Percentiles rank a stretch among this genome's conserved stretches.
Conservation (phyloP, 805 yeast genomes). For the Hyphopichia homilentoma region DNA sequence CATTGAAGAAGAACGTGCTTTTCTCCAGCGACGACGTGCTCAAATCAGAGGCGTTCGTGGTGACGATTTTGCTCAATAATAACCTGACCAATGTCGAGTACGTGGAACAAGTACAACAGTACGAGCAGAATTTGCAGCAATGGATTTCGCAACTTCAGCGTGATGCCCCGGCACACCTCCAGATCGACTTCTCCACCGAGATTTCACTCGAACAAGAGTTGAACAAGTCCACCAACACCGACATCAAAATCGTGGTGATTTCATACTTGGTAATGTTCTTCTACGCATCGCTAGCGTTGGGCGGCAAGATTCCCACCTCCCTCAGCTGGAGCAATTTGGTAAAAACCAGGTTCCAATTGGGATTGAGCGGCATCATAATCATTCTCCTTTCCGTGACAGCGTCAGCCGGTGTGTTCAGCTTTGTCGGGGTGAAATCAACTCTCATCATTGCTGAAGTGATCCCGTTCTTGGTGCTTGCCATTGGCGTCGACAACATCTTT, state of each 20-base stretch:
- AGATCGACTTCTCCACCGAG: conserved; percentile 76
- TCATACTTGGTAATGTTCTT: conserved; percentile 86
- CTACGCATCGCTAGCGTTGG: conserved; percentile 80
- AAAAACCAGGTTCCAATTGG: conserved; percentile 67
- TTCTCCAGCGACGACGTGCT: conserved; percentile 54
- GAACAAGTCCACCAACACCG: conserved; percentile 77
- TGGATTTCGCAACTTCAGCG: conserved; percentile 42
- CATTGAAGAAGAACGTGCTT: conserved; percentile 65
- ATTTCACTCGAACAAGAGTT: conserved; percentile 81
- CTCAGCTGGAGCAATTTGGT: conserved; percentile 27
- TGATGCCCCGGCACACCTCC: conserved; percentile 49
- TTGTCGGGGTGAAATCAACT: conserved; percentile 79
- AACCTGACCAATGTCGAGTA: conserved; percentile 37
- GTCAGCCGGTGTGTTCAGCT: conserved; percentile 77
- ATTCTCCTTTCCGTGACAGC: conserved; percentile 78
- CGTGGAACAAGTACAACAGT: conserved; percentile 40
- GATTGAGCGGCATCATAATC: conserved; percentile 77
- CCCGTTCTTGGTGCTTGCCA: conserved; percentile 87
- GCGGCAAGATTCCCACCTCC: conserved; percentile 49
- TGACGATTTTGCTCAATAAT: conserved; percentile 68
- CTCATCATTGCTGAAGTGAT: conserved; percentile 94
- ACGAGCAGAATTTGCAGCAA: conserved; percentile 70
- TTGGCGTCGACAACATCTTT: conserved; percentile 95
- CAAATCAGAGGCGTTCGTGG: conserved; percentile 66
- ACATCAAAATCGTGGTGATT: conserved; percentile 59